phyloP scores from a whole-genome alignment of 2,329 filamentous ascomycete species.

The Microascus cirrosus region DNA sequence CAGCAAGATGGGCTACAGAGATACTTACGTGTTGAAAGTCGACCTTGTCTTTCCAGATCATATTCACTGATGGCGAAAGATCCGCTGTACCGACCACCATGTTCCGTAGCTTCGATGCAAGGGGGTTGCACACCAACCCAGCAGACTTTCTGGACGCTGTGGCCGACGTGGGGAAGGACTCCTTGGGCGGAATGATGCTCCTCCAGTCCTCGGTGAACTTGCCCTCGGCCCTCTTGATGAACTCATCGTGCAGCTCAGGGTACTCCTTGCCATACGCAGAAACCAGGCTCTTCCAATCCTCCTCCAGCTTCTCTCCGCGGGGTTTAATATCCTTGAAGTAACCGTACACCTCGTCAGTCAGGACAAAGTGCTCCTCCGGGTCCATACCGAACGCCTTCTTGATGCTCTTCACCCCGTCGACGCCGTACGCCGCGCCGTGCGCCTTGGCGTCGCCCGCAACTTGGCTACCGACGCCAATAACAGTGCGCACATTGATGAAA shows the following conservation, averaged over 20 bases:
- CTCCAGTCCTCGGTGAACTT: slow-evolving; percentile 94
- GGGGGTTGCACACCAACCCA: slow-evolving; percentile 81
- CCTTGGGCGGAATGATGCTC: slow-evolving; percentile 85
- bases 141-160: slow-evolving; percentile 88
- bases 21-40: slow-evolving; percentile 76
- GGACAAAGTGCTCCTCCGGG: slow-evolving; percentile 83
- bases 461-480: slow-evolving; percentile 90
- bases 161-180: slow-evolving; percentile 63
- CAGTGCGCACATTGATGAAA: slow-evolving; percentile 93
- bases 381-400: slow-evolving; percentile 96
- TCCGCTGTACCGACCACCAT: slow-evolving; percentile 93
- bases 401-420: slow-evolving; percentile 83
- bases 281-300: slow-evolving; percentile 91
- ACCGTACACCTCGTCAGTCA: slow-evolving; percentile 92
- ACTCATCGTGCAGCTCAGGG: slow-evolving; percentile 69
- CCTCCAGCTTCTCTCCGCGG: slow-evolving; percentile 77
- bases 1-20: neutral
- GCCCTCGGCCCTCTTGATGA: slow-evolving; percentile 66
- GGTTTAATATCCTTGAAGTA: slow-evolving; percentile 73
- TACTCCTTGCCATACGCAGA: slow-evolving; percentile 73
- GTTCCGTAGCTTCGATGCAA: slow-evolving; percentile 75
- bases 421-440: slow-evolving; percentile 92
- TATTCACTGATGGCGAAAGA: slow-evolving; percentile 97
- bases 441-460: slow-evolving; percentile 90
- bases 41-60: slow-evolving; percentile 89